Percentiles rank a stretch among this genome's conserved stretches.
Conservation (phyloP, 345 rosid genomes). For the Melastoma malabathricum region DNA sequence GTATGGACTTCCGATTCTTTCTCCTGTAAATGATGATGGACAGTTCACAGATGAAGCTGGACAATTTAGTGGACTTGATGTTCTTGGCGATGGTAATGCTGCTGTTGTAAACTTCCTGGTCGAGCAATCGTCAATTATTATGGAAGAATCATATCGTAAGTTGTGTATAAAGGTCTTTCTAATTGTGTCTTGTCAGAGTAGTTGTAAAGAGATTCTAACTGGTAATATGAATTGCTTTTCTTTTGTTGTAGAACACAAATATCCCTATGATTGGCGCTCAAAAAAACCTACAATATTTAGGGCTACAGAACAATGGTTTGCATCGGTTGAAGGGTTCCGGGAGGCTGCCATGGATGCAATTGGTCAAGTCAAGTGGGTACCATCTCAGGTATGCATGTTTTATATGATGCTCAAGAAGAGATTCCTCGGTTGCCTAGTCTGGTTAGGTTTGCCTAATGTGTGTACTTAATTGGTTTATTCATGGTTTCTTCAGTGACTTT, state of each 20-base stretch:
- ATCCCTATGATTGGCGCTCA: constrained; percentile 98
- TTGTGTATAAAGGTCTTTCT: constrained; percentile 5
- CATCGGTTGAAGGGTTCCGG: constrained; percentile 91
- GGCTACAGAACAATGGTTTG: constrained; percentile 99
- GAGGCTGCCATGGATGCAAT: constrained; percentile 74
- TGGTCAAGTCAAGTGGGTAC: constrained; percentile 72
- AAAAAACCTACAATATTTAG: constrained; percentile 92
- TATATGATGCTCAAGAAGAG: background rate
- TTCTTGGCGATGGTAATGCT: constrained; percentile 81
- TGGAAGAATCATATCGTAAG: constrained; percentile 90
- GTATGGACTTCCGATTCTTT: constrained; percentile 65
- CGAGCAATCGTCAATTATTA: constrained; percentile 44
- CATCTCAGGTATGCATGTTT: constrained; percentile 57
- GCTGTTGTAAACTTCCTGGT: constrained; percentile 75
- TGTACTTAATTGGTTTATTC: too few relatives aligned
- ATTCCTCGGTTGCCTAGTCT: constrained; percentile 1
- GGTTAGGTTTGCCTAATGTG: background rate
- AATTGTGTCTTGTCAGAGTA: constrained; percentile 1
- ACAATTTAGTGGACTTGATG: constrained; percentile 75
- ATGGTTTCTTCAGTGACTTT: too few relatives aligned
- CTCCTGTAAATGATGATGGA: constrained; percentile 91
- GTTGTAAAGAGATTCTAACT: background rate
- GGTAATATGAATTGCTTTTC: constrained; percentile 3
- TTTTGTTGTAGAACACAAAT: constrained; percentile 62
- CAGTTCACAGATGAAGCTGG: constrained; percentile 87